phyloP scores from a whole-genome alignment of 805 yeast genomes.

The Wickerhamomyces silvicola region DNA sequence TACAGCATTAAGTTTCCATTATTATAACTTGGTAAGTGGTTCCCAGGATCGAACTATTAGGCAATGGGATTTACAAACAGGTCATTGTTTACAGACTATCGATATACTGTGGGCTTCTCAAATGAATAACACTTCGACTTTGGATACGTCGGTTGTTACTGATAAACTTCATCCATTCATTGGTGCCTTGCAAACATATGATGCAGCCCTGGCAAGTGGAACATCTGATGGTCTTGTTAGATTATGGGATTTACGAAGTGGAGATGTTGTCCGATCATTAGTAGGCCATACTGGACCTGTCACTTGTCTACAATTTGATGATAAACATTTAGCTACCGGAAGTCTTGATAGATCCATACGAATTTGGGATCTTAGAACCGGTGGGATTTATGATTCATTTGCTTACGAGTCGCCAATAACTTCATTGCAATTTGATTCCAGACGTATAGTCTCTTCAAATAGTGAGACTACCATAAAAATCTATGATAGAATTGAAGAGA shows the following conservation, averaged over 20 bases:
- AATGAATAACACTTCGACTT: conserved; percentile 10
- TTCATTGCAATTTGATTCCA: conserved; percentile 52
- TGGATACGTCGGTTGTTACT: conserved; percentile 7
- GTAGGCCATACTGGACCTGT: conserved; percentile 68
- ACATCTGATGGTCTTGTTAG: conserved; percentile 71
- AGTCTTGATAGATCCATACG: conserved; percentile 56
- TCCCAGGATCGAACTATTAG: conserved; percentile 67
- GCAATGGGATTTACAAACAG: conserved; percentile 67
- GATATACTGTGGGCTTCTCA: conserved; percentile 60
- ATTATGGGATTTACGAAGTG: conserved; percentile 70
- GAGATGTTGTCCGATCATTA: conserved; percentile 54
- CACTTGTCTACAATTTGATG: conserved; percentile 63
- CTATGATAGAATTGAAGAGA: conserved; percentile 48
- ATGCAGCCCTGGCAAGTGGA: conserved; percentile 75
- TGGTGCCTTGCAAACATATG: conserved; percentile 64
- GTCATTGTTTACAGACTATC: conserved; percentile 62
- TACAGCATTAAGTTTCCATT: conserved; percentile 52
- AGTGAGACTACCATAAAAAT: conserved; percentile 45
- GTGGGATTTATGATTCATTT: conserved; percentile 53
- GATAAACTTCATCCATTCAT: conserved; percentile 36
- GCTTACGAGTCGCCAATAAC: conserved; percentile 52
- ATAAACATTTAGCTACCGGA: conserved; percentile 56
- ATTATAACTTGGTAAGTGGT: conserved; percentile 54
- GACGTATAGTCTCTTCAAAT: conserved; percentile 49
- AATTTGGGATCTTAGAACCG: conserved; percentile 70